Evolutionary conservation across 306 rosid genomes (phyloP), one percentile per base, ranked within the genome.

Genomic region (Dryas drummondii): DNA sequence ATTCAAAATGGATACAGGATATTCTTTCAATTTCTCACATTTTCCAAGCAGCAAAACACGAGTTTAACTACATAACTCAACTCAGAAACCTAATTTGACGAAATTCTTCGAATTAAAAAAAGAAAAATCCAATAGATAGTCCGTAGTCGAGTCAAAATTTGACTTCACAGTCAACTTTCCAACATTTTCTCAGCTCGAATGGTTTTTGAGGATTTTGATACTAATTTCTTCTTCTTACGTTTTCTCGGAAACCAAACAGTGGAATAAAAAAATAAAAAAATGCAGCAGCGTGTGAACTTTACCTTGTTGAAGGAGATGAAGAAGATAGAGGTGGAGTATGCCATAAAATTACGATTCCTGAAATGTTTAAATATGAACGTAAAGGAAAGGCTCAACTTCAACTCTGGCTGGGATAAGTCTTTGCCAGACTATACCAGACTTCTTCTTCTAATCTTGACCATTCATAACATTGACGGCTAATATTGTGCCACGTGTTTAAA

Each of bases 231-330:
- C 8, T 48, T 14, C 15, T 40, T 63, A 37, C 52, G 10, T 37
- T 53, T 74, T 63, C 69, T 6, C 68, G 22, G 51, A 16, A 63
- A 64, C 44, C 73, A 62, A 71, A 56, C 78, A 71, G 45, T 63
- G 37, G 37, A 32, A 32, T 2, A 32, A 32, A 32, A 42, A 37
- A 41, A 7, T 11, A 57, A 47, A 55, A 72, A 80, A 10, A 51
- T 7, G n/a, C 48, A 26, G 40, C 48, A 11, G 26, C 9, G 13
- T 1, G n/a, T 22, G 26, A 32, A 32, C 37, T 59, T 40, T 42
- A 76, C 88, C 81, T 70, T 81, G 77, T 37, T 51, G 51, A 58
- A 51, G 71, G 69, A 73, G 62, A 26, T 15, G 68, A 49, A 59
- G 42, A 71, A 42, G 51, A 50, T 40, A 56, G 76, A 37, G 68